Percentiles rank a stretch among this genome's conserved stretches.
phyloP scores from a whole-genome alignment of 257 asterid species.

The Forsythia suspensa region DNA sequence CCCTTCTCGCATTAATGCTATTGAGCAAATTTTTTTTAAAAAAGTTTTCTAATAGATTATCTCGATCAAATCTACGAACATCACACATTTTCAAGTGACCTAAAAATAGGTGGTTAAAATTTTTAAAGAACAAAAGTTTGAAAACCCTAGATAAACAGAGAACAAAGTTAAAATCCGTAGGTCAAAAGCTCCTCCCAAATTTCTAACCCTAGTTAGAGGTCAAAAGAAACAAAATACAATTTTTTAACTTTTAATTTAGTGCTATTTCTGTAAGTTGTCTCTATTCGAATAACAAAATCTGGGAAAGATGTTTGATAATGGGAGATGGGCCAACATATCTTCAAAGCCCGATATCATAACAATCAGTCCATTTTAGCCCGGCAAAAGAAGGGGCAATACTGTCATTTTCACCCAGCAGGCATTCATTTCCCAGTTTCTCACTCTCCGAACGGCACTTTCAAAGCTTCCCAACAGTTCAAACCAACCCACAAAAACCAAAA shows the following conservation, averaged over 20 bases:
- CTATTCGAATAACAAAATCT: background rate
- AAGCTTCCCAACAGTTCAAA: conserved; percentile 51
- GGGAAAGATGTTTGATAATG: background rate
- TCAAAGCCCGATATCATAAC: background rate
- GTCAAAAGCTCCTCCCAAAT: no score
- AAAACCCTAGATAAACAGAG: no score
- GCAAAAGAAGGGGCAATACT: conserved; percentile 10
- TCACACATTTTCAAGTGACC: no score
- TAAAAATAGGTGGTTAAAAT: no score
- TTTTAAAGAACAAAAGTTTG: no score
- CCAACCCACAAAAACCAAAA: conserved; percentile 23
- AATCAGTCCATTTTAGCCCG: background rate
- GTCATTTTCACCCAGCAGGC: conserved; percentile 12
- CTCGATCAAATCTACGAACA: no score
- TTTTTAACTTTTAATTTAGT: background rate
- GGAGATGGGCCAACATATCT: background rate
- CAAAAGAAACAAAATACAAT: no score
- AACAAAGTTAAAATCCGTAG: no score
- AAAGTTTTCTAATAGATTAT: no score
- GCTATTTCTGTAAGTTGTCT: background rate
- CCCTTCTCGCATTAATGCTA: no score
- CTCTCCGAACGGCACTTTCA: conserved; percentile 53
- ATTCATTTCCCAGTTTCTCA: background rate
- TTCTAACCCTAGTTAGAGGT: no score
- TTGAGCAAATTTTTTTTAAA: no score